Conservation (phyloP, 2,329 filamentous ascomycete genomes). For the Periconia sp. region DNA sequence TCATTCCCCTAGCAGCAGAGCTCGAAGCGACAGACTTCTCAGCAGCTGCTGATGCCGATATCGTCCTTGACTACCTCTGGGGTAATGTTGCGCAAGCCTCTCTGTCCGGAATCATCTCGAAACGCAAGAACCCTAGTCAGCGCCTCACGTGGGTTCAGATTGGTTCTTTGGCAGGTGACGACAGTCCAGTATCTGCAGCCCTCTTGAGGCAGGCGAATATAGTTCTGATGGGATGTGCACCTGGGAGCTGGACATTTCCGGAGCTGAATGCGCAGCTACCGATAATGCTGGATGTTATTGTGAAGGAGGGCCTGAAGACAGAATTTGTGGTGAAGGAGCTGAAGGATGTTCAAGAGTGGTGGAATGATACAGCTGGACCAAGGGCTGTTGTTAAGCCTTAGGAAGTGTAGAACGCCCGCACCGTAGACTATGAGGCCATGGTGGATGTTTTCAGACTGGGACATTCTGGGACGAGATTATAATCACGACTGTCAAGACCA, state of each 20-base stretch:
- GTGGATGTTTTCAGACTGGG: too few relatives aligned
- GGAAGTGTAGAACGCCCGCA: neutral
- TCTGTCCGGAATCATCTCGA: constrained; percentile 15
- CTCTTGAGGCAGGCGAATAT: constrained; percentile 18
- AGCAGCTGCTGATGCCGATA: constrained; percentile 55
- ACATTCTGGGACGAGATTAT: too few relatives aligned
- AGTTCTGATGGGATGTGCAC: constrained; percentile 15
- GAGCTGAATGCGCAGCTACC: constrained; percentile 16
- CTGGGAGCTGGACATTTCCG: constrained; percentile 20
- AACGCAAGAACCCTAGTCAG: constrained; percentile 19
- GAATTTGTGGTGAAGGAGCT: constrained; percentile 13
- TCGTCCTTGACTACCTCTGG: constrained; percentile 65
- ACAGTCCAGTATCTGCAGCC: constrained; percentile 5
- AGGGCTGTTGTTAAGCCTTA: constrained; percentile 6
- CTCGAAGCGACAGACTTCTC: constrained; percentile 56
- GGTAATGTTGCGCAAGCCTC: constrained; percentile 38
- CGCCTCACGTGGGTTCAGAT: constrained; percentile 24
- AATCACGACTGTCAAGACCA: too few relatives aligned
- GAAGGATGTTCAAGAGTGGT: constrained; percentile 15
- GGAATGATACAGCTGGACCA: constrained; percentile 11
- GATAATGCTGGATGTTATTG: constrained; percentile 15
- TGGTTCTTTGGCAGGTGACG: constrained; percentile 19
- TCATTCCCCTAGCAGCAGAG: constrained; percentile 50
- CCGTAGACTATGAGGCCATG: too few relatives aligned
- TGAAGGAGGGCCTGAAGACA: constrained; percentile 6